Evolutionary conservation across 352 stramenopile species (phyloP).

Genomic region (Phytophthora sp.): DNA sequence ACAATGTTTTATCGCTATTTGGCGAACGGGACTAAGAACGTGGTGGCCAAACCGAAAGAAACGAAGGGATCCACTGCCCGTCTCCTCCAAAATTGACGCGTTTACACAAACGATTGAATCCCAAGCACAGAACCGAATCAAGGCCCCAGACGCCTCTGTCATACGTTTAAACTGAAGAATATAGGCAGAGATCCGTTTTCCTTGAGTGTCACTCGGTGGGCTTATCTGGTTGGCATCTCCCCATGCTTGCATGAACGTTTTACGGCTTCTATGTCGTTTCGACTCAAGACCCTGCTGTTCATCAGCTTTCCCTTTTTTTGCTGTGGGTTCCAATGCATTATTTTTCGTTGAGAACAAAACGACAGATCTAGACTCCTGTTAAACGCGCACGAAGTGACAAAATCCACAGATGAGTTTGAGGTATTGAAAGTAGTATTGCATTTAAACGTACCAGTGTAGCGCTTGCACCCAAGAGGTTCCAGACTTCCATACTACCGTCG

Average conservation of each 20-base stretch:
- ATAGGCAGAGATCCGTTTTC: neutral
- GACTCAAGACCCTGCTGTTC: too few relatives aligned
- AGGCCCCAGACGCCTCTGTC: neutral
- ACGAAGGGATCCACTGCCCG: constrained; percentile 24
- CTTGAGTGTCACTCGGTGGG: neutral
- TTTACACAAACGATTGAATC: constrained; percentile 35
- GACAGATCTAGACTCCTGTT: neutral
- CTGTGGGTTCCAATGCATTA: neutral
- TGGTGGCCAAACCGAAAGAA: constrained; percentile 22
- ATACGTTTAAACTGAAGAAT: constrained; percentile 19
- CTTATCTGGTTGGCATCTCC: neutral
- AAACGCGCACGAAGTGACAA: too few relatives aligned
- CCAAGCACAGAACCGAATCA: constrained; percentile 24
- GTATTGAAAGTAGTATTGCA: neutral
- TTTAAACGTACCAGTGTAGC: constrained; percentile 4
- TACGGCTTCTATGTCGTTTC: too few relatives aligned
- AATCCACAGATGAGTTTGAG: neutral
- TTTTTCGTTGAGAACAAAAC: constrained; percentile 21
- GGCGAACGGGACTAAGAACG: constrained; percentile 20
- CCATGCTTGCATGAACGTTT: constrained; percentile 12
- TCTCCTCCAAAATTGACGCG: constrained; percentile 24
- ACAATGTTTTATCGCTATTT: constrained; percentile 7
- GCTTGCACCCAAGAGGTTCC: neutral
- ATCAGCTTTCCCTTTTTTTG: neutral
- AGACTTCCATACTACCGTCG: constrained; percentile 24